These are phyloP conservation scores for Brassica nigra DNA, from an alignment of 345 rosid genomes.

Conservation along the genomic window DNA sequence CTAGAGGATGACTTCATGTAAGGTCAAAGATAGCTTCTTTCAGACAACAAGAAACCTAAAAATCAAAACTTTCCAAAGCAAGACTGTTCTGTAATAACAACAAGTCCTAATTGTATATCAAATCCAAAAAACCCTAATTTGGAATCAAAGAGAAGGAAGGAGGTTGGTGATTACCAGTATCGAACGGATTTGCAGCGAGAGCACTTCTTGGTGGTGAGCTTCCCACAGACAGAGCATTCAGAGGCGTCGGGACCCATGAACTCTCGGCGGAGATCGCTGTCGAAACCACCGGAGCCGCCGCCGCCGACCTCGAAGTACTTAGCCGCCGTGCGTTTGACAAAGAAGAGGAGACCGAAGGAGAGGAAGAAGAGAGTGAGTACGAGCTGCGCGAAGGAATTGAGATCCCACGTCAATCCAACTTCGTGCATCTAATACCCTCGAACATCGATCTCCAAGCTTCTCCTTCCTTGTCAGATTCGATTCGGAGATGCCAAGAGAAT, in stretches of 20 bases:
- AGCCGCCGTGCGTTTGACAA: constrained; percentile 80
- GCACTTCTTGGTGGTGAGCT: constrained; percentile 46
- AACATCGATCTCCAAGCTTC: constrained; percentile 30
- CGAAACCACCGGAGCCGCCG: constrained; percentile 46
- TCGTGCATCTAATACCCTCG: constrained; percentile 68
- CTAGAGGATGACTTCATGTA: not conserved
- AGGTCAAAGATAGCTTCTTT: not conserved
- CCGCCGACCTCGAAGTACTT: constrained; percentile 92
- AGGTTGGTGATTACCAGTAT: constrained; percentile 47
- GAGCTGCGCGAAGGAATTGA: constrained; percentile 68
- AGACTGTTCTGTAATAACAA: not conserved
- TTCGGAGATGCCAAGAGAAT: constrained; percentile 39
- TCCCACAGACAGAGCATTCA: constrained; percentile 49
- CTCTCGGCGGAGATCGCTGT: constrained; percentile 37
- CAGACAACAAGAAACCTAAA: not conserved
- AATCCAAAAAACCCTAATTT: not conserved
- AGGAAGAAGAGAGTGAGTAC: constrained; percentile 52
- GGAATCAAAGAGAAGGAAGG: not conserved
- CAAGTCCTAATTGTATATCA: not conserved
- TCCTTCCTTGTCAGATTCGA: constrained; percentile 22
- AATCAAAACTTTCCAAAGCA: not conserved
- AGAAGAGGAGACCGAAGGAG: constrained; percentile 55
- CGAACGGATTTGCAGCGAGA: constrained; percentile 67
- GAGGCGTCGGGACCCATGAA: constrained; percentile 21
- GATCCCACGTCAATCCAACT: constrained; percentile 77